Evolutionary conservation across 2,329 filamentous ascomycete genomes (phyloP).

Genomic region (Sporothrix mexicana): DNA sequence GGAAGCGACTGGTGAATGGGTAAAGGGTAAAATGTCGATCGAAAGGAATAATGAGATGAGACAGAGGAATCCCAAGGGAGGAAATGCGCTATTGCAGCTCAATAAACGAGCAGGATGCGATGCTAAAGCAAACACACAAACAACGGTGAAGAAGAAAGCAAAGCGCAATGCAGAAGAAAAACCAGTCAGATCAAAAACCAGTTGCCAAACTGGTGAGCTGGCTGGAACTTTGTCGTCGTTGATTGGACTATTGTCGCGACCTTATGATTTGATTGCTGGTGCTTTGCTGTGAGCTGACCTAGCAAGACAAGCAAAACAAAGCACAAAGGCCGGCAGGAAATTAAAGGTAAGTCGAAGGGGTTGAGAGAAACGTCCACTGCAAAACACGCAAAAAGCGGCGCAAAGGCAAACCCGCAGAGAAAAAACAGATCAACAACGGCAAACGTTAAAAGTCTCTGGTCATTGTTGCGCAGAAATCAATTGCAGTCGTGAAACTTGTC

Average conservation of each 20-base stretch:
- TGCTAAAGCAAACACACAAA: neutral
- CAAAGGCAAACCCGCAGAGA: constrained; percentile 7
- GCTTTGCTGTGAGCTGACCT: constrained; percentile 13
- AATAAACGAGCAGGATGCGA: constrained; percentile 17
- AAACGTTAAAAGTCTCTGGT: constrained; percentile 8
- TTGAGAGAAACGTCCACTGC: constrained; percentile 19
- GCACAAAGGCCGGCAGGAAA: constrained; percentile 29
- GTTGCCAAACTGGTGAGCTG: constrained; percentile 22
- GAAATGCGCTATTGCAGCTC: constrained; percentile 10
- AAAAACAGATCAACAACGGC: constrained; percentile 24
- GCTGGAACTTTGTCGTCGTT: constrained; percentile 13
- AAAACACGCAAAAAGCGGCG: constrained; percentile 29
- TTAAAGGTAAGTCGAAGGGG: constrained; percentile 31
- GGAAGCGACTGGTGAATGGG: constrained; percentile 13
- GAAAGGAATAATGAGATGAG: constrained; percentile 23
- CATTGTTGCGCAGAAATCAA: constrained; percentile 17
- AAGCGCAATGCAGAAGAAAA: constrained; percentile 21
- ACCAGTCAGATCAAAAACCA: neutral
- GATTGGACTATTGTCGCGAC: constrained; percentile 35
- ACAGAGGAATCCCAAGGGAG: constrained; percentile 1
- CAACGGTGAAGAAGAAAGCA: constrained; percentile 24
- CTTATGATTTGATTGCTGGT: neutral
- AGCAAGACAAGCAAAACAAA: constrained; percentile 26
- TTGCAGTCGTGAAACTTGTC: constrained; percentile 8
- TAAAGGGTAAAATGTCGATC: constrained; percentile 13